Evolutionary conservation across 2,329 filamentous ascomycete species (phyloP).

Genomic region (Pseudophaeomoniella oleicola): DNA sequence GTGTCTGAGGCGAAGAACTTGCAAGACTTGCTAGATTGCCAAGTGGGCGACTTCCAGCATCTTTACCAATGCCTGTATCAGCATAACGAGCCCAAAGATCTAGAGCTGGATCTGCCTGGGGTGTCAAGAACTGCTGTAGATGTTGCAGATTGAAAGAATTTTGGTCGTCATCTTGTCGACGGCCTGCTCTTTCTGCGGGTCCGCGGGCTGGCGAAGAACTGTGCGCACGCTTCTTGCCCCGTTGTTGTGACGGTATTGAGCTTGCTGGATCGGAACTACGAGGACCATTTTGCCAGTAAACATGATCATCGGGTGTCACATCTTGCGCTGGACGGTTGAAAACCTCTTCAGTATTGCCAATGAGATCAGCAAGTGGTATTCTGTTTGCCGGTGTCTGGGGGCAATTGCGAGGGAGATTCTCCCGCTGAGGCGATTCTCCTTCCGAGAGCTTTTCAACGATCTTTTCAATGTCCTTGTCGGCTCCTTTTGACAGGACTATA

Average conservation of each 20-base stretch:
- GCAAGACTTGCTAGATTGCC: slow-evolving; percentile 50
- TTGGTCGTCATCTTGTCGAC: slow-evolving; percentile 20
- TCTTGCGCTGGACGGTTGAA: slow-evolving; percentile 31
- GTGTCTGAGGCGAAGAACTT: slow-evolving; percentile 56
- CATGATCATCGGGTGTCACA: slow-evolving; percentile 45
- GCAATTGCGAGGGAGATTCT: slow-evolving; percentile 11
- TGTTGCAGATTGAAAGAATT: slow-evolving; percentile 42
- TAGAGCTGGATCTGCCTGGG: slow-evolving; percentile 55
- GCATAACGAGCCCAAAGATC: slow-evolving; percentile 69
- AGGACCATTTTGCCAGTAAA: slow-evolving; percentile 41
- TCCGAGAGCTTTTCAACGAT: slow-evolving; percentile 8
- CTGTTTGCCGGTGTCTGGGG: slow-evolving; percentile 46
- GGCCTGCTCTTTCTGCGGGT: slow-evolving; percentile 24
- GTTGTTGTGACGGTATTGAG: slow-evolving; percentile 29
- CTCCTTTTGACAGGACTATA: background rate
- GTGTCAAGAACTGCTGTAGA: slow-evolving; percentile 46
- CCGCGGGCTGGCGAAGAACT: slow-evolving; percentile 63
- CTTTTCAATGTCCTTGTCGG: slow-evolving; percentile 3
- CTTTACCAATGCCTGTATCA: slow-evolving; percentile 31
- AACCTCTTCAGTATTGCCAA: slow-evolving; percentile 45
- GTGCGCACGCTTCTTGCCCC: slow-evolving; percentile 50
- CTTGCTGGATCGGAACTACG: slow-evolving; percentile 28
- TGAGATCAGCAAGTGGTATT: slow-evolving; percentile 45
- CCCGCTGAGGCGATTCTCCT: slow-evolving; percentile 16
- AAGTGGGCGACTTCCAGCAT: slow-evolving; percentile 33